phyloP scores from a whole-genome alignment of 768 basidiomycete genomes.

The Tephrocybe sp. region DNA sequence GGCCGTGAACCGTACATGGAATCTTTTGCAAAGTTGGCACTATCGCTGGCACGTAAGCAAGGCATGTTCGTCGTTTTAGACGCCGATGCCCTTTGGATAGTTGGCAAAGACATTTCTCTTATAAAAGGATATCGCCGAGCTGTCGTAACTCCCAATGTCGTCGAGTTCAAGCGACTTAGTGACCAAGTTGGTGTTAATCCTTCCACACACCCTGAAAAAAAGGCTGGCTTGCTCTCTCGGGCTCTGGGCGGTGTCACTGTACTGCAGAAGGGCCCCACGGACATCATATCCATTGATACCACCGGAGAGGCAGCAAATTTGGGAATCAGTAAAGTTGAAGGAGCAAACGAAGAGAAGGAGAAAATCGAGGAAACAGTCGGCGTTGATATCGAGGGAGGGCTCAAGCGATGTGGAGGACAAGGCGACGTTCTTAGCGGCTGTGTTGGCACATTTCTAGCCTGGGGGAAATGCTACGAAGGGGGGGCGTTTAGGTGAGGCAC shows the following conservation, averaged over 20 bases:
- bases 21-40: conserved; percentile 70
- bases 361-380: conserved; percentile 59
- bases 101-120: conserved; percentile 70
- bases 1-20: conserved; percentile 94
- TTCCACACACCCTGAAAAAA: conserved; percentile 45
- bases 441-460: conserved; percentile 89
- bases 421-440: conserved; percentile 91
- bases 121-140: conserved; percentile 86
- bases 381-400: conserved; percentile 73
- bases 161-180: conserved; percentile 86
- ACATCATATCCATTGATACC: conserved; percentile 81
- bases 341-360: conserved; percentile 48
- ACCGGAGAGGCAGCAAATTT: conserved; percentile 52
- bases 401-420: conserved; percentile 95
- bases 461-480: conserved; percentile 92
- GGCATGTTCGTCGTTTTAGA: conserved; percentile 93
- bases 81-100: conserved; percentile 87
- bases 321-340: conserved; percentile 40
- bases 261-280: conserved; percentile 81
- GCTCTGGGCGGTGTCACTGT: conserved; percentile 86
- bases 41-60: conserved; percentile 66
- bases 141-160: conserved; percentile 92
- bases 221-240: conserved; percentile 72
- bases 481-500: conserved; percentile 71
- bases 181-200: conserved; percentile 70